Evolutionary conservation across 495 filamentous ascomycete species (phyloP).

Genomic region (Hypoxylon lienhwacheense): DNA sequence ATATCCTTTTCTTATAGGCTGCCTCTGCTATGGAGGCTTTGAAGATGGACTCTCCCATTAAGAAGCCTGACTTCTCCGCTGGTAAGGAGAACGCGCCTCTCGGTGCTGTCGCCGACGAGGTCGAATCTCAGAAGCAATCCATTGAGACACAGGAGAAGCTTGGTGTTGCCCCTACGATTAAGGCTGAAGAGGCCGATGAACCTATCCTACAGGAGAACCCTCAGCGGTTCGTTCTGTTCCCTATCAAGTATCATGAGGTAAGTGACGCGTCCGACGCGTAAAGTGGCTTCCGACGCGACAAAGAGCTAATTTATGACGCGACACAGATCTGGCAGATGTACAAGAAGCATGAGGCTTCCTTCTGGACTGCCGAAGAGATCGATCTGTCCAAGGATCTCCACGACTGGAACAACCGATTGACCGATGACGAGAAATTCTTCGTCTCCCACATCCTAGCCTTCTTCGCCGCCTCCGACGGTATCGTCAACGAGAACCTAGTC

Average conservation of each 20-base stretch:
- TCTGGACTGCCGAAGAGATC: constrained; percentile 99
- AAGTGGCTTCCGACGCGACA: constrained; percentile 51
- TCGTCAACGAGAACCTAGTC: constrained; percentile 98
- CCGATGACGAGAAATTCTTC: constrained; percentile 97
- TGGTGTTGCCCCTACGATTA: constrained; percentile 61
- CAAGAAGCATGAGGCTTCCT: constrained; percentile 99
- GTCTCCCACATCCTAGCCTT: constrained; percentile 98
- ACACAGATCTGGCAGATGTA: constrained; percentile 99
- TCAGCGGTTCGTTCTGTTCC: constrained; percentile 95
- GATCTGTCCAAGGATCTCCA: constrained; percentile 98
- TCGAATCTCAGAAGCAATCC: constrained; percentile 51
- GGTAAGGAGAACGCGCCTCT: constrained; percentile 84
- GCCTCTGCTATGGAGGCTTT: constrained; percentile 81
- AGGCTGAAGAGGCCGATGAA: constrained; percentile 76
- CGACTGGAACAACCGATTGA: constrained; percentile 98
- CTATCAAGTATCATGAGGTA: constrained; percentile 99
- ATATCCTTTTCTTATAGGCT: constrained; percentile 60
- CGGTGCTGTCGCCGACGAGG: constrained; percentile 59
- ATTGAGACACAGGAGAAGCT: constrained; percentile 53
- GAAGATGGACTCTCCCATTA: constrained; percentile 90
- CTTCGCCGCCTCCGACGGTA: constrained; percentile 99
- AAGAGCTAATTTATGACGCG: constrained; percentile 51
- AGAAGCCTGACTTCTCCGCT: constrained; percentile 80
- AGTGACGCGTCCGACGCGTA: constrained; percentile 53
- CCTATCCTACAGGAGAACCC: constrained; percentile 95